A percentile compares a stretch with the other conserved stretches of the same genome.
phyloP scores from a whole-genome alignment of 176 grass and related monocot genomes.

The Panicum miliaceum region DNA sequence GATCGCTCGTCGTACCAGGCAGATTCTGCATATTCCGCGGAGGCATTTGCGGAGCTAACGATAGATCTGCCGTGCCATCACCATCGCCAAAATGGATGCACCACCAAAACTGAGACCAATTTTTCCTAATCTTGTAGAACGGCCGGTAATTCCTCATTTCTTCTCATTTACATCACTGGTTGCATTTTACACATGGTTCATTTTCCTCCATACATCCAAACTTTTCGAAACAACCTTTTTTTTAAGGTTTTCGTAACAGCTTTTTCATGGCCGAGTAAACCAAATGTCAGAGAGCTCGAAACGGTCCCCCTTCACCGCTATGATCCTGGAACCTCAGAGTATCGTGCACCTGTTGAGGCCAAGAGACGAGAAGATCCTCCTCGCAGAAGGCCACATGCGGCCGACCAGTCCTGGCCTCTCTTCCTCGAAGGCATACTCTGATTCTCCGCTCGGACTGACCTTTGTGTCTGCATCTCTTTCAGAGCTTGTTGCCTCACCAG shows the following conservation, averaged over 20 bases:
- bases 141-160: not conserved
- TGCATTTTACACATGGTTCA: not conserved
- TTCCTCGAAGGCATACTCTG: slow-evolving; percentile 59
- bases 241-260: not conserved
- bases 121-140: not conserved
- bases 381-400: slow-evolving; percentile 65
- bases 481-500: slow-evolving; percentile 30
- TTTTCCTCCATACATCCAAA: slow-evolving; percentile 5
- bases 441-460: not conserved
- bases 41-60: not conserved
- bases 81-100: not conserved
- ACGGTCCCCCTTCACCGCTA: not conserved
- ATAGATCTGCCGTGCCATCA: not conserved
- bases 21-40: not conserved
- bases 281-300: not conserved
- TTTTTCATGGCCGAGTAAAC: not conserved
- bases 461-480: slow-evolving; percentile 38
- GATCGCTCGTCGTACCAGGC: not conserved
- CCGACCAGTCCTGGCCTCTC: slow-evolving; percentile 63
- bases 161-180: not conserved
- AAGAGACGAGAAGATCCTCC: slow-evolving; percentile 67
- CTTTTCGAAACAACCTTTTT: not conserved
- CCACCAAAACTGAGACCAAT: not conserved
- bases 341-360: slow-evolving; percentile 84
- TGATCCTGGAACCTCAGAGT: slow-evolving; percentile 49